A percentile compares a stretch with the other conserved stretches of the same genome.
Evolutionary conservation across 306 rosid genomes (phyloP).

Genomic region (Psophocarpus tetragonolobus): DNA sequence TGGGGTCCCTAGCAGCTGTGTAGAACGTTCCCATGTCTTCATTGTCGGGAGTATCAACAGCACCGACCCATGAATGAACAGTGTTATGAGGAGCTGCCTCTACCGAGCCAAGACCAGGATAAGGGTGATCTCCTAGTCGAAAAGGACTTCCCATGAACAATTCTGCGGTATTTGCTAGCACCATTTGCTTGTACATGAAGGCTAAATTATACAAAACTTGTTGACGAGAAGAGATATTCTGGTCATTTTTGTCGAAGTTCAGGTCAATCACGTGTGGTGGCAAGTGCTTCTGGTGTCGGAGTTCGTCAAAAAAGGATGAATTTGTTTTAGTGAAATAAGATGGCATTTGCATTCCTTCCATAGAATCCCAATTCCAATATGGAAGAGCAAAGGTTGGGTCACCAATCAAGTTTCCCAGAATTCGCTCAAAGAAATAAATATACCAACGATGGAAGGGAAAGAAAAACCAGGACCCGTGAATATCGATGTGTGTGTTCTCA

Average conservation of each 20-base stretch:
- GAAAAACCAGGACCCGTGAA: slow-evolving; percentile 66
- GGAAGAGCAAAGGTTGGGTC: slow-evolving; percentile 59
- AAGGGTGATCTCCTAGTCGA: slow-evolving; percentile 56
- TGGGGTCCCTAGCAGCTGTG: slow-evolving; percentile 78
- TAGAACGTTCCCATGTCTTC: slow-evolving; percentile 84
- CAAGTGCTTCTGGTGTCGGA: slow-evolving; percentile 43
- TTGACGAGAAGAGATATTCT: background rate
- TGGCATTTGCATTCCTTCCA: slow-evolving; percentile 59
- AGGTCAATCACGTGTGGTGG: slow-evolving; percentile 51
- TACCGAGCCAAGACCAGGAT: slow-evolving; percentile 50
- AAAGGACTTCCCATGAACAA: slow-evolving; percentile 60
- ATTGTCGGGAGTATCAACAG: slow-evolving; percentile 39
- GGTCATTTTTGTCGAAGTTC: background rate
- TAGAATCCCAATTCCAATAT: slow-evolving; percentile 73
- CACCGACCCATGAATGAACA: slow-evolving; percentile 61
- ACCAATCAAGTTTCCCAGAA: slow-evolving; percentile 51
- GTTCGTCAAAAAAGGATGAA: slow-evolving; percentile 52
- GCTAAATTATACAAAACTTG: slow-evolving; percentile 25
- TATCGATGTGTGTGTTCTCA: slow-evolving; percentile 36
- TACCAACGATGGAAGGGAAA: slow-evolving; percentile 74
- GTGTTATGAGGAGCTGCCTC: slow-evolving; percentile 63
- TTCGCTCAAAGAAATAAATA: slow-evolving; percentile 63
- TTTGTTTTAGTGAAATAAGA: slow-evolving; percentile 25
- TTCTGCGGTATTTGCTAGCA: too few species aligned
- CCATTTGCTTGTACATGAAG: slow-evolving; percentile 58